Percentiles rank a stretch among this genome's conserved stretches.
phyloP scores from a whole-genome alignment of 257 asterid species.

The Rubia yunnanensis region DNA sequence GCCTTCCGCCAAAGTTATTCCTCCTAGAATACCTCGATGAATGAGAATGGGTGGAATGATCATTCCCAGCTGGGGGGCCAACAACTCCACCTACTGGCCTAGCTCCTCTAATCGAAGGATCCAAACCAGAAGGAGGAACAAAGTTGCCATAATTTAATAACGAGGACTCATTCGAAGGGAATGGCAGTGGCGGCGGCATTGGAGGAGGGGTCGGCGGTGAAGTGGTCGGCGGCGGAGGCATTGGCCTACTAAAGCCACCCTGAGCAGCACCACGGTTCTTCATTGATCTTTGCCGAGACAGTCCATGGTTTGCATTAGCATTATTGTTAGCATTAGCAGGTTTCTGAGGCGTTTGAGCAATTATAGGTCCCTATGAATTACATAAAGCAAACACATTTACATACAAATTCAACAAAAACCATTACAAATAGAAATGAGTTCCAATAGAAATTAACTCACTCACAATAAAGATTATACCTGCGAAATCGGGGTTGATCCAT shows the following conservation, averaged over 20 bases:
- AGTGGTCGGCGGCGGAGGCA: constrained; percentile 45
- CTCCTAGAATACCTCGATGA: constrained; percentile 49
- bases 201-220: constrained; percentile 36
- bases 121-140: constrained; percentile 46
- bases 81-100: too few relatives aligned
- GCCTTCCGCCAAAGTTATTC: constrained; percentile 53
- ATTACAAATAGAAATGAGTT: too few relatives aligned
- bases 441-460: too few relatives aligned
- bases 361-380: constrained; percentile 40
- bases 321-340: constrained; percentile 35
- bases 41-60: constrained; percentile 43
- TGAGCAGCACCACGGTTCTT: constrained; percentile 54
- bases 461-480: constrained; percentile 48
- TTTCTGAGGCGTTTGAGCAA: constrained; percentile 50
- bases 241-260: constrained; percentile 39
- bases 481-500: constrained; percentile 50
- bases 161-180: constrained; percentile 42
- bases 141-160: constrained; percentile 23
- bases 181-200: constrained; percentile 56
- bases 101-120: constrained; percentile 39
- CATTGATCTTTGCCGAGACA: constrained; percentile 43
- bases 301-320: constrained; percentile 27
- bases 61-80: constrained; percentile 41
- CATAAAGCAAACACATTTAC: constrained; percentile 12
- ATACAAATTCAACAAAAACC: too few relatives aligned